Conservation (phyloP, 2,329 filamentous ascomycete species). For the Tolypocladium ovalisporum region DNA sequence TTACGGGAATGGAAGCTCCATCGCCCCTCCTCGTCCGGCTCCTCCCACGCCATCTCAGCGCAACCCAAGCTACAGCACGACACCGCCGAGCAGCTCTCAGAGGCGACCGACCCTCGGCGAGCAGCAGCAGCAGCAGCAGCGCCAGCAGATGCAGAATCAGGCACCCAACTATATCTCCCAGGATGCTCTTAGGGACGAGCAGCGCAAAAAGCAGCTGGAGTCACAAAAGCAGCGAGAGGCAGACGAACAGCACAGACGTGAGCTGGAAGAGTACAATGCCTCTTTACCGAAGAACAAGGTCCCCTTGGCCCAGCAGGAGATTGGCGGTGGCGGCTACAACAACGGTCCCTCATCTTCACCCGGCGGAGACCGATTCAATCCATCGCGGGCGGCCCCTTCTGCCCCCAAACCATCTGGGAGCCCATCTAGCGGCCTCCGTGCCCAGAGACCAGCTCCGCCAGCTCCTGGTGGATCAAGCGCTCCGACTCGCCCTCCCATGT, state of each 20-base stretch:
- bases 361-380: conserved; percentile 66
- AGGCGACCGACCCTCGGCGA: conserved; percentile 35
- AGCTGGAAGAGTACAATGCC: conserved; percentile 82
- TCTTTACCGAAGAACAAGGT: conserved; percentile 73
- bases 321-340: conserved; percentile 61
- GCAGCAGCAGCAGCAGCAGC: conserved; percentile 38
- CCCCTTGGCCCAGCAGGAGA: conserved; percentile 79
- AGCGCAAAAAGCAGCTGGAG: conserved; percentile 52
- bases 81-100: conserved; percentile 24
- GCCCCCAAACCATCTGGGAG: conserved; percentile 53
- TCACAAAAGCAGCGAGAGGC: conserved; percentile 44
- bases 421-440: conserved; percentile 45
- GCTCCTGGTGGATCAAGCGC: conserved; percentile 39
- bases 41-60: conserved; percentile 33
- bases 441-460: conserved; percentile 75
- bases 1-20: conserved; percentile 43
- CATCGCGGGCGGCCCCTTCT: conserved; percentile 71
- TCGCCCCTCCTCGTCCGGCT: conserved; percentile 59
- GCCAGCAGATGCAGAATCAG: conserved; percentile 47
- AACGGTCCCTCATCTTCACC: conserved; percentile 28
- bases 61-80: conserved; percentile 29
- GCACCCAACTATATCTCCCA: conserved; percentile 42
- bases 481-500: conserved; percentile 32
- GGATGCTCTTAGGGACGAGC: conserved; percentile 41
- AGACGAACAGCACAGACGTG: conserved; percentile 59